These are phyloP conservation scores for Echinosophora koreensis DNA, from an alignment of 306 rosid species.

Conservation along the genomic window DNA sequence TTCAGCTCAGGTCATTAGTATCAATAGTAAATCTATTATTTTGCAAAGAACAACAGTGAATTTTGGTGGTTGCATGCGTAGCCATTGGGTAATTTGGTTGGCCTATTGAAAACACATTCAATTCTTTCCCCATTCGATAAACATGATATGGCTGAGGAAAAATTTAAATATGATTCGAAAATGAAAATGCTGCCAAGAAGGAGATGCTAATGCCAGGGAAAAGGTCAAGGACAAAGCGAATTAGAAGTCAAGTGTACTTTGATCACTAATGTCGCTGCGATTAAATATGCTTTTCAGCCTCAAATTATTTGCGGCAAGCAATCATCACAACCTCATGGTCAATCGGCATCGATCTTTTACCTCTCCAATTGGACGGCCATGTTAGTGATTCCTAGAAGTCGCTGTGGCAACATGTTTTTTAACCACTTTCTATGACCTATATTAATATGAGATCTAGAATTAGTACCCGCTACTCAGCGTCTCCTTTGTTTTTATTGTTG, in stretches of 20 bases:
- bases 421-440: constrained; percentile 31
- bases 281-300: not conserved
- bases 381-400: constrained; percentile 3
- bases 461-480: not conserved
- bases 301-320: not conserved
- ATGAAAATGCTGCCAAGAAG: too few species aligned
- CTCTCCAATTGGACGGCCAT: constrained; percentile 24
- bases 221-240: constrained; percentile 18
- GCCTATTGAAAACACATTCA: too few species aligned
- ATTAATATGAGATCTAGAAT: constrained; percentile 5
- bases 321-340: not conserved
- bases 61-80: too few species aligned
- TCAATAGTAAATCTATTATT: too few species aligned
- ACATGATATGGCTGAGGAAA: too few species aligned
- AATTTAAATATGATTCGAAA: too few species aligned
- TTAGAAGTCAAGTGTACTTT: not conserved
- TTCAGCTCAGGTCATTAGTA: too few species aligned
- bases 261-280: not conserved
- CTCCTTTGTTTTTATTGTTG: constrained; percentile 49
- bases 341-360: not conserved
- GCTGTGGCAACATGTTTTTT: not conserved
- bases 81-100: too few species aligned
- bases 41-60: too few species aligned
- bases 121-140: too few species aligned
- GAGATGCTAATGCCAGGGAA: too few species aligned